Evolutionary conservation across 225 moss, liverwort and hornwort genomes (phyloP).

Genomic region (Physcomitrellopsis africana): DNA sequence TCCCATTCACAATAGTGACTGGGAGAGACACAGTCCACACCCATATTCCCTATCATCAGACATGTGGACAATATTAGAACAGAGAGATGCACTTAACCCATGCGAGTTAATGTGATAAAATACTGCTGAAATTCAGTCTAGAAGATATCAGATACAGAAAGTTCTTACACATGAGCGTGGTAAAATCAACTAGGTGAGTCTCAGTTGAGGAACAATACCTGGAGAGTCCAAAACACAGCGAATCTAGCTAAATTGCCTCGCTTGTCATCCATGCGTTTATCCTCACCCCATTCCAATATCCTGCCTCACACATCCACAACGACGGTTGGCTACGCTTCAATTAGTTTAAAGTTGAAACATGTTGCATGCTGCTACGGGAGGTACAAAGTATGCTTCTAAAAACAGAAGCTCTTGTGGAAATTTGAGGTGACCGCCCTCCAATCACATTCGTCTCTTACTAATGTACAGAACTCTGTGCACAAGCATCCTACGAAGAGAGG

Average conservation of each 20-base stretch:
- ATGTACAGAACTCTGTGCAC: background rate
- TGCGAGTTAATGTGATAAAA: constrained; percentile 3
- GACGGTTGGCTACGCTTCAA: constrained; percentile 13
- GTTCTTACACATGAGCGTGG: background rate
- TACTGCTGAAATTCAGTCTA: background rate
- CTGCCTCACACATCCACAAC: constrained; percentile 41
- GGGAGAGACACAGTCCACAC: constrained; percentile 90
- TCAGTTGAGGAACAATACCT: constrained; percentile 47
- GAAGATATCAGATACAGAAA: background rate
- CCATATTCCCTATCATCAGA: constrained; percentile 77
- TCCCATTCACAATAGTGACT: constrained; percentile 77
- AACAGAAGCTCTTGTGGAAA: background rate
- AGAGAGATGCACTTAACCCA: constrained; percentile 3
- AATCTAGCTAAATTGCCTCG: constrained; percentile 66
- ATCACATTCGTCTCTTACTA: background rate
- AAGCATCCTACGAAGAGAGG: constrained; percentile 12
- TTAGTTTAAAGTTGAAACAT: constrained; percentile 7
- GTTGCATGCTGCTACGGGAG: background rate
- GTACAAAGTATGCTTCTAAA: constrained; percentile 7
- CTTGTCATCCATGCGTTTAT: constrained; percentile 89
- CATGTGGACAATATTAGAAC: background rate
- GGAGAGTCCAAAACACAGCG: constrained; percentile 80
- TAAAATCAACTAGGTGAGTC: constrained; percentile 17
- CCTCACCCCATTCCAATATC: constrained; percentile 91
- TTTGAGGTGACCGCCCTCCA: background rate